Percentiles rank a stretch among this genome's conserved stretches.
phyloP scores from a whole-genome alignment of 2,329 filamentous ascomycete species.

The Phaeomoniella chlamydospora region DNA sequence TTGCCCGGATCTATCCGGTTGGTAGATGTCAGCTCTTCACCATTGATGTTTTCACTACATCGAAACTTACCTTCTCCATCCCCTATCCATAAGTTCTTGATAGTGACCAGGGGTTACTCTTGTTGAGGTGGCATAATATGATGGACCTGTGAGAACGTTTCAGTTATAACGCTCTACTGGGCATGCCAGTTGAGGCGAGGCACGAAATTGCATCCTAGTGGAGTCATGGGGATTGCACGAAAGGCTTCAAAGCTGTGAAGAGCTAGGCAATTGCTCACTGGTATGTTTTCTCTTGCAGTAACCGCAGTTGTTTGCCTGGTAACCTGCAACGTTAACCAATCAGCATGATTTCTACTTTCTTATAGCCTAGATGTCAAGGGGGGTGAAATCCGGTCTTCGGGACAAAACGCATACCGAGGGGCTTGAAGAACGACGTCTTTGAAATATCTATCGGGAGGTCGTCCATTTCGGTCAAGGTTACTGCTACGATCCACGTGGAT shows the following conservation, averaged over 20 bases:
- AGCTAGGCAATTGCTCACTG: too few relatives aligned
- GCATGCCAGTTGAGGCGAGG: not conserved
- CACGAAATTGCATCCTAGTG: too few relatives aligned
- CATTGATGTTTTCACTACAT: slow-evolving; percentile 1
- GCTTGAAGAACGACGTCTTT: slow-evolving; percentile 27
- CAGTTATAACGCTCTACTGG: not conserved
- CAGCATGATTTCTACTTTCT: slow-evolving; percentile 3
- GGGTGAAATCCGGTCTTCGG: too few relatives aligned
- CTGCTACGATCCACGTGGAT: too few relatives aligned
- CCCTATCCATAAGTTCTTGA: slow-evolving; percentile 30
- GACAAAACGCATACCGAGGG: slow-evolving; percentile 23
- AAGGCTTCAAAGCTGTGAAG: too few relatives aligned
- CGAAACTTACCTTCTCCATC: slow-evolving; percentile 29
- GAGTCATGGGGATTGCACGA: too few relatives aligned
- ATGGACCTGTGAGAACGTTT: slow-evolving; percentile 25
- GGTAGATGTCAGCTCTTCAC: slow-evolving; percentile 1
- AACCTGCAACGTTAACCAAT: slow-evolving; percentile 18
- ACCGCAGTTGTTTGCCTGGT: slow-evolving; percentile 31
- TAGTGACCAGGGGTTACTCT: slow-evolving; percentile 30
- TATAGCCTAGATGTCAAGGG: slow-evolving; percentile 18
- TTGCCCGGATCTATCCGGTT: slow-evolving; percentile 29
- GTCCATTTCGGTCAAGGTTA: too few relatives aligned
- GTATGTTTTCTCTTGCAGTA: slow-evolving; percentile 31
- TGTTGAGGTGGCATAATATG: slow-evolving; percentile 30
- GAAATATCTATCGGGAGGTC: slow-evolving; percentile 8